A percentile compares a stretch with the other conserved stretches of the same genome.
Conservation (phyloP, 202 grass and related monocot genomes). For the Hordeum pubiflorum region DNA sequence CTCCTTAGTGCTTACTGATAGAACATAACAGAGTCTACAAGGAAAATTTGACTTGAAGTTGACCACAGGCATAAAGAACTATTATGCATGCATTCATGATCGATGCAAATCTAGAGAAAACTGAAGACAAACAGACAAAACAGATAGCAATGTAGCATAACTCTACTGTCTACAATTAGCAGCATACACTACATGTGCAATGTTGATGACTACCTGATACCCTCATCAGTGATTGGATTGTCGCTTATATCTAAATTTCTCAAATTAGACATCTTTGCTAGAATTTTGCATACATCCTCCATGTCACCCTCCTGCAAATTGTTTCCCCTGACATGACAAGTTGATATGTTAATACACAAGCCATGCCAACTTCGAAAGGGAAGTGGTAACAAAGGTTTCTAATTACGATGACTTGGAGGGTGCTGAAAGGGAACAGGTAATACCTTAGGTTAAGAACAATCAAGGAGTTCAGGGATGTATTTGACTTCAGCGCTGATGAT, state of each 20-base stretch:
- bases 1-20: constrained; percentile 11
- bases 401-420: background rate
- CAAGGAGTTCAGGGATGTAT: constrained; percentile 51
- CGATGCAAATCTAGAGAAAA: constrained; percentile 13
- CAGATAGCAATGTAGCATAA: background rate
- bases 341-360: constrained; percentile 17
- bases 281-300: constrained; percentile 56
- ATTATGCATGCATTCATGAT: background rate
- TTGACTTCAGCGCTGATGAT: constrained; percentile 37
- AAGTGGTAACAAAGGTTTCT: background rate
- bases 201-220: constrained; percentile 55
- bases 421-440: constrained; percentile 11
- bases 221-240: constrained; percentile 71
- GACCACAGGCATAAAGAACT: background rate
- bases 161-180: background rate
- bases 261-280: constrained; percentile 62
- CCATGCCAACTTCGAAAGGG: constrained; percentile 9
- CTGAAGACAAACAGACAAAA: constrained; percentile 13
- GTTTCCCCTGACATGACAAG: constrained; percentile 53
- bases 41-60: constrained; percentile 11
- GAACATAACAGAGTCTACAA: background rate
- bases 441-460: constrained; percentile 69
- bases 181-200: background rate
- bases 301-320: constrained; percentile 63
- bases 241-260: constrained; percentile 79